Evolutionary conservation across 73 alveolate species (phyloP).

Genomic region (Durusdinium trenchii): DNA sequence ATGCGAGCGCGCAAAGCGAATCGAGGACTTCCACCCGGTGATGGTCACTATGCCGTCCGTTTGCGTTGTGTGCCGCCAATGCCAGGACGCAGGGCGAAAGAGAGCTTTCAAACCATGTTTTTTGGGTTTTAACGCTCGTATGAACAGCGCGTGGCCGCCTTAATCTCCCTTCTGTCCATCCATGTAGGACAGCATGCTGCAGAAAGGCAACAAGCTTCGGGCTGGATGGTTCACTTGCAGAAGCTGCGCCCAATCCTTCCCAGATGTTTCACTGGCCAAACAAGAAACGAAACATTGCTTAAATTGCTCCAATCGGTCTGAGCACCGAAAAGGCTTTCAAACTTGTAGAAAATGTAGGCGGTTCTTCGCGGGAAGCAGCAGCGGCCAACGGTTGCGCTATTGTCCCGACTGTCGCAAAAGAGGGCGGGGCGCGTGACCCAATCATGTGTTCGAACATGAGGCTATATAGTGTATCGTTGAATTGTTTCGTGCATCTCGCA

Average conservation of each 20-base stretch:
- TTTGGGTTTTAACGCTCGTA: too few relatives aligned
- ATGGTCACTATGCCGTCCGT: slow-evolving; percentile 5
- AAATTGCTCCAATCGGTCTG: neutral
- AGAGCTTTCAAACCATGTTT: neutral
- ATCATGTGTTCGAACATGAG: too few relatives aligned
- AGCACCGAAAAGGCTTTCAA: neutral
- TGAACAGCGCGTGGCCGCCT: too few relatives aligned
- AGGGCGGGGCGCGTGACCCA: neutral
- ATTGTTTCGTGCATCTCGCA: too few relatives aligned
- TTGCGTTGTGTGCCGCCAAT: neutral
- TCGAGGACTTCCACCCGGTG: neutral
- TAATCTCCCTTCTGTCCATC: too few relatives aligned
- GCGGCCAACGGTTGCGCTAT: neutral
- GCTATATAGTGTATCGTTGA: too few relatives aligned
- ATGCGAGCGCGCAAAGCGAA: neutral
- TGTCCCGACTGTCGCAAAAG: slow-evolving; percentile 28
- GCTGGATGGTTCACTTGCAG: slow-evolving; percentile 44
- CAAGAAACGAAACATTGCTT: neutral
- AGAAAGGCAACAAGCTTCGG: too few relatives aligned
- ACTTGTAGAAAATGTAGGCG: slow-evolving; percentile 13
- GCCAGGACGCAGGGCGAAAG: neutral
- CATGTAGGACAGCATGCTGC: too few relatives aligned
- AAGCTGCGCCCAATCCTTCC: neutral
- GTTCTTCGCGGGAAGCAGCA: neutral
- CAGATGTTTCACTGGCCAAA: neutral